Percentiles rank a stretch among this genome's conserved stretches.
phyloP scores from a whole-genome alignment of 2,329 filamentous ascomycete species.

The Paraphoma chrysanthemicola region DNA sequence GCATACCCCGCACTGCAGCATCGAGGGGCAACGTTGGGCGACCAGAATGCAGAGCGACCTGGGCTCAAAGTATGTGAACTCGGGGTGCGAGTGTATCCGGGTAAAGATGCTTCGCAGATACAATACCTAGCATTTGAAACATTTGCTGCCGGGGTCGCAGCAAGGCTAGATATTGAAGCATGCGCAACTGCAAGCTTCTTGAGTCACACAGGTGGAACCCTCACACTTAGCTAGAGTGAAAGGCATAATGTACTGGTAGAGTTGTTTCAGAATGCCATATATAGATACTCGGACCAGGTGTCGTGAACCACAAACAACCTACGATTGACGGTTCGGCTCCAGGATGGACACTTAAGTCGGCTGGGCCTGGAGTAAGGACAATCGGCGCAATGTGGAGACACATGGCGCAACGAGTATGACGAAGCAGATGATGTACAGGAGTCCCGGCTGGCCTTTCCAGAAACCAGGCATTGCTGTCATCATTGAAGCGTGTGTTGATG shows the following conservation, averaged over 20 bases:
- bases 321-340: not conserved
- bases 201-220: not conserved
- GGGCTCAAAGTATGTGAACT: not conserved
- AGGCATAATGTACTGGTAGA: too few relatives aligned
- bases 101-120: slow-evolving; percentile 5
- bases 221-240: too few relatives aligned
- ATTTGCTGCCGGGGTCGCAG: not conserved
- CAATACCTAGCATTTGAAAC: slow-evolving; percentile 12
- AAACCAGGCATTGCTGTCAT: not conserved
- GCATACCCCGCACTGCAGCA: not conserved
- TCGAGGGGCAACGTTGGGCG: slow-evolving; percentile 6
- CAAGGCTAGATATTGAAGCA: not conserved
- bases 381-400: not conserved
- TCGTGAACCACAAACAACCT: not conserved
- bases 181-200: not conserved
- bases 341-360: not conserved
- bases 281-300: too few relatives aligned
- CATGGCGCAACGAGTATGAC: slow-evolving; percentile 1
- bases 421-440: slow-evolving; percentile 1
- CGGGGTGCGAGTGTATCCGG: slow-evolving; percentile 1
- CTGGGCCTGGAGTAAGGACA: too few relatives aligned
- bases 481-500: not conserved
- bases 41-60: slow-evolving; percentile 12
- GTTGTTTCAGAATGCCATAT: too few relatives aligned
- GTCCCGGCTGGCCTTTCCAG: not conserved